Base-by-base conservation (phyloP, 1,139 yeast species). In the Blastobotrys elegans region DNA sequence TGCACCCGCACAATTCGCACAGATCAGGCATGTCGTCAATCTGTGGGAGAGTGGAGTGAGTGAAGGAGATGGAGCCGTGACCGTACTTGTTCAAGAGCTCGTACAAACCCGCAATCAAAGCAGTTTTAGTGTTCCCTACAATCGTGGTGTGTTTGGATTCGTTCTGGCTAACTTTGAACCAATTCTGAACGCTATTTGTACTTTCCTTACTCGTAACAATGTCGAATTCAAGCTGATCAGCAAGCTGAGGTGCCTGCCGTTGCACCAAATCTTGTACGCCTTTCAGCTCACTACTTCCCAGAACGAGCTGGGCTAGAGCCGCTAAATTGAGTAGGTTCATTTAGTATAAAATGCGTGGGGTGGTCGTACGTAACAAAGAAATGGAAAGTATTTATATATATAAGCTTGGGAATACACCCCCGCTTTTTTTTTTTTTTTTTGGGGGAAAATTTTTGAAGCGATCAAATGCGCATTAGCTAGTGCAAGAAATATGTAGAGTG, bases 61-160 rank as follows among this genome's bases (percentile, higher is more conserved):
- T 46, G 50, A 54, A 52, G 8, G 56, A 52, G 24, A 51, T 49
- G 11, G 53, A 51, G n/a, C 36, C 43, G 20, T 40, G 30, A 13
- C 34, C 48, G 39, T 38, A 35, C 10, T 49, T 53, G n/a, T 34
- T 37, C 10, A 53, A 39, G 37, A 47, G 49, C 13, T 41, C 24
- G 41, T 53, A 52, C 26, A 53, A 40, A 8, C 56, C 56, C 11
- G 47, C 29, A 1, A 52, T 24, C n/a, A 53, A 18, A 4, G 51
- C 56, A 20, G 50, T 50, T 17, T 42, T 41, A n/a, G 53, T 40
- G 16, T 53, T 39, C 11, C 56, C 54, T 10, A 20, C 20, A n/a
- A 51, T 50, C 10, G 35, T 39, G 10, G 50, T 35, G 6, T 37
- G 31, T 16, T 17, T 22, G 5, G 30, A 17, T 7, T 21, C 32